phyloP scores from a whole-genome alignment of 768 basidiomycete genomes.

The Pleurotus platypus region DNA sequence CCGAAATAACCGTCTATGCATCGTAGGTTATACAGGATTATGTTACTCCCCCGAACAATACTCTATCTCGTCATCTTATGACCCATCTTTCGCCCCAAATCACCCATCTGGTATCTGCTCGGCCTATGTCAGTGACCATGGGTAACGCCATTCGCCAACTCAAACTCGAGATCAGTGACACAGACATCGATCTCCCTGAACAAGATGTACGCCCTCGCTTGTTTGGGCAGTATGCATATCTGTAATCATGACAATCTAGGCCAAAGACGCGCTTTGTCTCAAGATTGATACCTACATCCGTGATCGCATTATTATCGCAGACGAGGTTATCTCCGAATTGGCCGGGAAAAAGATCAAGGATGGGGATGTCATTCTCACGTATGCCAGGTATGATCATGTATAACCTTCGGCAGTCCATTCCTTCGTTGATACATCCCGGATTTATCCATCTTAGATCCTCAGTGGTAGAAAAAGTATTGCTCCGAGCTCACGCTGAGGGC shows the following conservation, averaged over 20 bases:
- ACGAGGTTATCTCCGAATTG: conserved; percentile 86
- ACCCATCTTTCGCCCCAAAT: conserved; percentile 93
- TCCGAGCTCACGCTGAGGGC: conserved; percentile 70
- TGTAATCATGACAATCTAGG: conserved; percentile 41
- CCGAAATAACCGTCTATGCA: conserved; percentile 5
- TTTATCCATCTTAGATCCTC: conserved; percentile 62
- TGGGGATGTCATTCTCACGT: conserved; percentile 89
- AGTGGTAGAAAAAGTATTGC: conserved; percentile 85
- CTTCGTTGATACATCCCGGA: background rate
- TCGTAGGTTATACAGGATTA: conserved; percentile 87
- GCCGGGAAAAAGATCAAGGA: conserved; percentile 93
- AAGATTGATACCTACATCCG: conserved; percentile 93
- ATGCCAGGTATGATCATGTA: conserved; percentile 63
- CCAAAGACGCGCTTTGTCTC: conserved; percentile 77
- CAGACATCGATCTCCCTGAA: conserved; percentile 92
- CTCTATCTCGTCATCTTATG: conserved; percentile 87
- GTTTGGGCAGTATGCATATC: background rate
- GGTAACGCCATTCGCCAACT: conserved; percentile 92
- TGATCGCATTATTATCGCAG: conserved; percentile 90
- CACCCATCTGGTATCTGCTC: conserved; percentile 79
- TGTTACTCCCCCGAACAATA: conserved; percentile 79
- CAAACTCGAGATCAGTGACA: conserved; percentile 90
- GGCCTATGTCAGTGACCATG: conserved; percentile 92
- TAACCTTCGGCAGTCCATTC: background rate
- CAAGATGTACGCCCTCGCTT: conserved; percentile 64